phyloP scores from a whole-genome alignment of 345 rosid genomes.

The Isatis tinctoria region DNA sequence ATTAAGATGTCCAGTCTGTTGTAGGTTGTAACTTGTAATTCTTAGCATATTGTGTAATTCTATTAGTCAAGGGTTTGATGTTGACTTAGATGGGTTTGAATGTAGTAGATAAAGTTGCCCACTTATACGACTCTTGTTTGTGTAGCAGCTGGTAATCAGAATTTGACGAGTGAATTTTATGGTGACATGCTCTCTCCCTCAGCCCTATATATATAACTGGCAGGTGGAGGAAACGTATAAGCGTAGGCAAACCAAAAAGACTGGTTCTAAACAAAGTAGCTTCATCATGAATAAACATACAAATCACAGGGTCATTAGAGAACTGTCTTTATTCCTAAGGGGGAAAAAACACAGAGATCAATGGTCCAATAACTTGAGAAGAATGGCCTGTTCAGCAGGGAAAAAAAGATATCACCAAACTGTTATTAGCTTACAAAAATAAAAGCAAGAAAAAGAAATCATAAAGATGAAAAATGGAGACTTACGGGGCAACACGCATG shows the following conservation, averaged over 20 bases:
- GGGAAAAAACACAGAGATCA: conserved; percentile 9
- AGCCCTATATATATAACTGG: background rate
- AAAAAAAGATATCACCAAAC: background rate
- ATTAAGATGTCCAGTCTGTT: background rate
- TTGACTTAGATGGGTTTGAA: background rate
- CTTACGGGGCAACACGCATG: conserved; percentile 90
- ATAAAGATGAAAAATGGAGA: background rate
- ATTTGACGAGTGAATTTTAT: background rate
- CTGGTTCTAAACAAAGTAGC: background rate
- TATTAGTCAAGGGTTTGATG: background rate
- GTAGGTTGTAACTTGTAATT: background rate
- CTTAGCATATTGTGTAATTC: background rate
- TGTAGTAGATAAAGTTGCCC: conserved; percentile 10
- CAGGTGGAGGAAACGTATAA: background rate
- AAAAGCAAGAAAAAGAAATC: background rate
- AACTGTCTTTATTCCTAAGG: background rate
- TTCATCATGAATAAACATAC: background rate
- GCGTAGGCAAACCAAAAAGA: background rate
- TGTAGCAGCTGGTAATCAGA: background rate
- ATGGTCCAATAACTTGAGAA: conserved; percentile 38
- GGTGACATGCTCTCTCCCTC: background rate
- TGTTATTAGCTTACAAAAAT: background rate
- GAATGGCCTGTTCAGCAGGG: conserved; percentile 34
- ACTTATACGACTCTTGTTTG: background rate
- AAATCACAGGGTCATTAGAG: background rate